Conservation (phyloP, 352 stramenopile genomes). For the Phytopythium chamaehyphon region DNA sequence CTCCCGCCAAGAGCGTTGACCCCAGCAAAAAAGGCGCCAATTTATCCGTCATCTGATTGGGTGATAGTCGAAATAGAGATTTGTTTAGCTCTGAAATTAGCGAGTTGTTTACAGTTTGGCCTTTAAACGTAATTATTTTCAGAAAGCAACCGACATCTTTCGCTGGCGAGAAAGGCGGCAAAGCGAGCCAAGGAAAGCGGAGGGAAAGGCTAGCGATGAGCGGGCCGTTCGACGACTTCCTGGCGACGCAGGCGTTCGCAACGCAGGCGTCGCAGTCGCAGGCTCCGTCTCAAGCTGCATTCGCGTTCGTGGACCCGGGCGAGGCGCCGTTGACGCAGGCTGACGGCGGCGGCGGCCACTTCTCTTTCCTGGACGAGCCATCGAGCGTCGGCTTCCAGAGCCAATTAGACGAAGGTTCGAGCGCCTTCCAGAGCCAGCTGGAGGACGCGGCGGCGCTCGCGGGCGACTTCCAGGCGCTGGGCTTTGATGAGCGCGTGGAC, state of each 20-base stretch:
- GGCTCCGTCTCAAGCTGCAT: constrained; percentile 38
- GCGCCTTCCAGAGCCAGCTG: constrained; percentile 35
- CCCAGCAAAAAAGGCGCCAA: no score
- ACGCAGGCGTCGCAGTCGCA: constrained; percentile 43
- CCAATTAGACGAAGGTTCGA: constrained; percentile 30
- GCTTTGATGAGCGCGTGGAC: constrained; percentile 69
- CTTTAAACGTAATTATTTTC: no score
- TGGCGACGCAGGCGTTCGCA: constrained; percentile 51
- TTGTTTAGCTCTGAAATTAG: no score
- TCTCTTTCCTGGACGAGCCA: constrained; percentile 8
- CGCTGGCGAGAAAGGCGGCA: no score
- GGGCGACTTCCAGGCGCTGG: constrained; percentile 55
- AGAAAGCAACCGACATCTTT: no score
- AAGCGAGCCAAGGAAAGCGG: no score
- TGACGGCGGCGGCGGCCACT: constrained; percentile 32
- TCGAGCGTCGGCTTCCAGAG: constrained; percentile 25
- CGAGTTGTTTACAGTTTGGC: no score
- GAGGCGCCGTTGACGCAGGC: constrained; percentile 30
- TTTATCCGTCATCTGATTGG: no score
- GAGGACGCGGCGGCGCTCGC: constrained; percentile 25
- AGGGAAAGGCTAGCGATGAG: no score
- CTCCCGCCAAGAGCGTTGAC: no score
- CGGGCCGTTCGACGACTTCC: constrained; percentile 43
- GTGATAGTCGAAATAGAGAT: no score
- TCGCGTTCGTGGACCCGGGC: constrained; percentile 65